These are phyloP conservation scores for Sugiyamaella japonica DNA, from an alignment of 1,139 yeast genomes.

Conservation along the genomic window DNA sequence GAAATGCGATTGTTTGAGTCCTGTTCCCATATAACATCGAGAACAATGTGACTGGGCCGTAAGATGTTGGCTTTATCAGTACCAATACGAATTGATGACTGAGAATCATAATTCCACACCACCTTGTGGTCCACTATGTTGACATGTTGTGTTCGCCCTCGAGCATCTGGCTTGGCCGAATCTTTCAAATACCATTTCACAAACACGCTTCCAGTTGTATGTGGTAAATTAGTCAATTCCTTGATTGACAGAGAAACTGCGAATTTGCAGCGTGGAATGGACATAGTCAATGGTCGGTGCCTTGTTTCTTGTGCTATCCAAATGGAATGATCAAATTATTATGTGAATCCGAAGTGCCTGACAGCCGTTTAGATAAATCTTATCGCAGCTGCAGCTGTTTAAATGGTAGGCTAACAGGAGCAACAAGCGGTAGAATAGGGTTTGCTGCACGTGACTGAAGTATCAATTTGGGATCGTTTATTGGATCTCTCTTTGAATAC, in stretches of 20 bases:
- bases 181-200: slow-evolving; percentile 60
- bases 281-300: slow-evolving; percentile 4
- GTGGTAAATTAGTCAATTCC: slow-evolving; percentile 81
- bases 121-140: slow-evolving; percentile 52
- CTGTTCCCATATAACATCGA: slow-evolving; percentile 44
- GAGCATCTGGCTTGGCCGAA: slow-evolving; percentile 44
- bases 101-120: slow-evolving; percentile 48
- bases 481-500: too few species aligned
- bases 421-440: too few species aligned
- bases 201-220: slow-evolving; percentile 66
- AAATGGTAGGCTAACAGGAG: too few species aligned
- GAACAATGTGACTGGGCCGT: slow-evolving; percentile 33
- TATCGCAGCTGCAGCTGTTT: too few species aligned
- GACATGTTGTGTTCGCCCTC: slow-evolving; percentile 49
- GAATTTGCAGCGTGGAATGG: slow-evolving; percentile 49
- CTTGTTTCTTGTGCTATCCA: too few species aligned
- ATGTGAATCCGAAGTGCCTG: too few species aligned
- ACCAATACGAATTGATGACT: slow-evolving; percentile 45
- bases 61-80: slow-evolving; percentile 42
- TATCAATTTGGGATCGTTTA: too few species aligned
- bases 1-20: slow-evolving; percentile 41
- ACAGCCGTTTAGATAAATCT: too few species aligned
- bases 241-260: slow-evolving; percentile 58
- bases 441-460: too few species aligned
- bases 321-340: too few species aligned